phyloP scores from a whole-genome alignment of 108 stramenopile genomes.

The Ochromonas danica region DNA sequence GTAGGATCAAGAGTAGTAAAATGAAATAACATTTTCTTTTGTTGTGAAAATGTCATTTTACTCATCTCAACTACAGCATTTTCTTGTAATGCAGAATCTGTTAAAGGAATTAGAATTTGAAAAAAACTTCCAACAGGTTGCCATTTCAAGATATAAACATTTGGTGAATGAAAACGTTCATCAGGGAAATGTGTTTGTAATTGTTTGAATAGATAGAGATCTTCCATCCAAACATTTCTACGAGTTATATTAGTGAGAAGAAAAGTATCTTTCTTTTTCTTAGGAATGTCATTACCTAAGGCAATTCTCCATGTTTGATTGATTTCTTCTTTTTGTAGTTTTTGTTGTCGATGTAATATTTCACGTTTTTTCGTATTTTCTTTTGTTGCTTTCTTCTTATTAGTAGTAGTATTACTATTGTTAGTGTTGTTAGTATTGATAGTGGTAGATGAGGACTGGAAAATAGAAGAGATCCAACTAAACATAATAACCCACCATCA shows the following conservation, averaged over 20 bases:
- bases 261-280: constrained; percentile 22
- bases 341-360: too few species aligned
- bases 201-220: constrained; percentile 3
- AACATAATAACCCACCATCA: too few species aligned
- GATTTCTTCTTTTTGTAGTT: not conserved
- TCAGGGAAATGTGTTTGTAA: not conserved
- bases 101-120: constrained; percentile 19
- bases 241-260: not conserved
- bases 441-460: too few species aligned
- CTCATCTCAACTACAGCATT: not conserved
- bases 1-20: not conserved
- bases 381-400: too few species aligned
- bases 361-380: too few species aligned
- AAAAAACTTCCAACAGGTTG: constrained; percentile 20
- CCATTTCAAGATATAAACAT: constrained; percentile 23
- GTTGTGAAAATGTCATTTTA: not conserved
- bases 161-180: constrained; percentile 7
- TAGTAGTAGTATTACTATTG: too few species aligned
- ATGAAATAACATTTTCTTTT: constrained; percentile 12
- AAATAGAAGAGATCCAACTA: too few species aligned
- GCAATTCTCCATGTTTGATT: constrained; percentile 31
- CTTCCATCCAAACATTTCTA: constrained; percentile 37
- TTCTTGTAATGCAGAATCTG: constrained; percentile 6
- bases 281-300: constrained; percentile 1
- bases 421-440: too few species aligned